Evolutionary conservation across 768 basidiomycete genomes (phyloP).

Genomic region (Termitomyces sp.): DNA sequence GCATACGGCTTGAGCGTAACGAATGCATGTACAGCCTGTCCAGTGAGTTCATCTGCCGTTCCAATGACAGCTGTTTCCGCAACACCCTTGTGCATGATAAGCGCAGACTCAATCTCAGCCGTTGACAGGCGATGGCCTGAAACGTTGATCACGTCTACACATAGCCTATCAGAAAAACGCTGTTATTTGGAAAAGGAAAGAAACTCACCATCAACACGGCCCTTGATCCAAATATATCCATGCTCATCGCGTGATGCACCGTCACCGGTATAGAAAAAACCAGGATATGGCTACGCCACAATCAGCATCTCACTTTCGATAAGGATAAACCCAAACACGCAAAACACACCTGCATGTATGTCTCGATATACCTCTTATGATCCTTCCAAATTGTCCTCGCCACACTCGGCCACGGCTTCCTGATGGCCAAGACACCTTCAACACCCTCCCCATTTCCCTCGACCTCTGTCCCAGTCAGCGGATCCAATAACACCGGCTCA

Average conservation of each 20-base stretch:
- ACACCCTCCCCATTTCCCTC: slow-evolving; percentile 81
- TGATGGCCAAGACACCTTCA: slow-evolving; percentile 87
- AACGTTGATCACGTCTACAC: slow-evolving; percentile 90
- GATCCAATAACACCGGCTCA: slow-evolving; percentile 82
- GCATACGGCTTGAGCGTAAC: slow-evolving; percentile 91
- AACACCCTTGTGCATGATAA: slow-evolving; percentile 92
- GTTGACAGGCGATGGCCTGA: slow-evolving; percentile 96
- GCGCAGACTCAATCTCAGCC: slow-evolving; percentile 95
- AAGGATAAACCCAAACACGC: not conserved
- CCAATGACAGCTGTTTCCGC: slow-evolving; percentile 96
- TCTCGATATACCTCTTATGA: slow-evolving; percentile 73
- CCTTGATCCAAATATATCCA: slow-evolving; percentile 99
- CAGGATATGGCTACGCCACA: slow-evolving; percentile 63
- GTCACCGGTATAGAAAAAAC: slow-evolving; percentile 95
- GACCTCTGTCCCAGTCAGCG: slow-evolving; percentile 70
- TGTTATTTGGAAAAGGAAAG: not conserved
- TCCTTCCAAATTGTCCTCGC: slow-evolving; percentile 91
- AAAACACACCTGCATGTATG: slow-evolving; percentile 38
- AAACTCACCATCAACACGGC: slow-evolving; percentile 79
- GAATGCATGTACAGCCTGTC: slow-evolving; percentile 92
- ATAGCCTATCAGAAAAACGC: not conserved
- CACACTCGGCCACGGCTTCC: slow-evolving; percentile 91
- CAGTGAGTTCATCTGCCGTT: slow-evolving; percentile 80
- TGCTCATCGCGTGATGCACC: slow-evolving; percentile 92
- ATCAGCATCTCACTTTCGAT: not conserved